Evolutionary conservation across 2,329 filamentous ascomycete species (phyloP).

Genomic region (Claviceps pazoutovae): DNA sequence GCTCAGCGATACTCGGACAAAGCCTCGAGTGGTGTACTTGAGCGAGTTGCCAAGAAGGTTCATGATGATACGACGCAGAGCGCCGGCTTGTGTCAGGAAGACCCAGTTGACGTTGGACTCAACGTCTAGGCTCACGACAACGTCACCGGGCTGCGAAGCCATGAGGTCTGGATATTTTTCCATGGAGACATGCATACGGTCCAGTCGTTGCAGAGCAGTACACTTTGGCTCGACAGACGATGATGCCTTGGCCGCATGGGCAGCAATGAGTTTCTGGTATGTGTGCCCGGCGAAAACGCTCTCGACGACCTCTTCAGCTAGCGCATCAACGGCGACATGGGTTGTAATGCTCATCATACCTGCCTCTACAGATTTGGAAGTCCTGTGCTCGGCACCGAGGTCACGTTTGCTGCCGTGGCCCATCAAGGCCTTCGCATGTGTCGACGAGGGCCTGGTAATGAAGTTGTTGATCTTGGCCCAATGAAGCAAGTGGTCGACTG

Average conservation of each 20-base stretch:
- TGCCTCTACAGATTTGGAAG: constrained; percentile 3
- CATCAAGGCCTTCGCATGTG: not conserved
- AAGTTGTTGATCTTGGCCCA: constrained; percentile 40
- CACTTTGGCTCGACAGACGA: constrained; percentile 2
- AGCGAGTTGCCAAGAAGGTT: constrained; percentile 49
- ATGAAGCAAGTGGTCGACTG: constrained; percentile 38
- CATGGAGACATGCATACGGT: constrained; percentile 29
- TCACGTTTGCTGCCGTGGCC: not conserved
- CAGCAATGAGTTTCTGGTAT: constrained; percentile 17
- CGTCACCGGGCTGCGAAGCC: constrained; percentile 9
- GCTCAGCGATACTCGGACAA: constrained; percentile 13
- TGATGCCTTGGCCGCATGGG: constrained; percentile 4
- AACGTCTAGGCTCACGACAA: constrained; percentile 20
- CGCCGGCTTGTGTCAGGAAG: constrained; percentile 42
- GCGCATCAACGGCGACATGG: constrained; percentile 21
- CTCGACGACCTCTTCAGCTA: constrained; percentile 33
- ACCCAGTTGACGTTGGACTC: constrained; percentile 40
- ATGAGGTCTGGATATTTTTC: constrained; percentile 3
- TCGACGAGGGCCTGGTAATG: constrained; percentile 3
- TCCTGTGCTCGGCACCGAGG: not conserved
- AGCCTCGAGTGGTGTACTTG: constrained; percentile 38
- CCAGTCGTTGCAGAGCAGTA: constrained; percentile 9
- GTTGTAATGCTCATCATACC: constrained; percentile 9
- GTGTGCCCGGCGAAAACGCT: constrained; percentile 32
- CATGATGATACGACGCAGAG: constrained; percentile 40